Conservation (phyloP, 106 monocot genomes). For the Dendrobium chrysotoxum region DNA sequence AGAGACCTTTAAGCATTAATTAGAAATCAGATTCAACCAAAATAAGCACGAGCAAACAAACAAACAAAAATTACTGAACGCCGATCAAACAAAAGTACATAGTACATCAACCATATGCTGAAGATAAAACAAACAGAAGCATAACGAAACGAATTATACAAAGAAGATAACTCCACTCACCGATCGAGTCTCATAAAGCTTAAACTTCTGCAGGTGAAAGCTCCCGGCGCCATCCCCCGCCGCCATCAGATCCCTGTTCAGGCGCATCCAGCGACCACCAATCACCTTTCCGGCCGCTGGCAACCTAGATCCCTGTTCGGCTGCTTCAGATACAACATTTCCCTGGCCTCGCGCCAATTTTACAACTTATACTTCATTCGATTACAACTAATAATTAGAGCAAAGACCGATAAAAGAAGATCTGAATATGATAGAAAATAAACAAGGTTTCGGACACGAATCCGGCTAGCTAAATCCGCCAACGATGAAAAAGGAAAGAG, state of each 20-base stretch:
- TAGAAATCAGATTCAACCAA: slow-evolving; percentile 6
- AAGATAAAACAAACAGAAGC: slow-evolving; percentile 5
- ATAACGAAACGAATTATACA: slow-evolving; percentile 3
- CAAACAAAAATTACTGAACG: slow-evolving; percentile 2
- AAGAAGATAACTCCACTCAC: slow-evolving; percentile 18
- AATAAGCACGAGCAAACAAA: slow-evolving; percentile 2
- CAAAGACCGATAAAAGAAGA: background rate
- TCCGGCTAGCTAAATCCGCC: background rate
- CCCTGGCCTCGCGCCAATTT: background rate
- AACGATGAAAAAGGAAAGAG: background rate
- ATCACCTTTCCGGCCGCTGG: slow-evolving; percentile 9
- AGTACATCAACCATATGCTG: background rate
- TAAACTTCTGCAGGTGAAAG: slow-evolving; percentile 43
- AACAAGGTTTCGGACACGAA: slow-evolving; percentile 1
- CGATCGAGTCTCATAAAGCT: slow-evolving; percentile 66
- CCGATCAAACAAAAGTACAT: background rate
- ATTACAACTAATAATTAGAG: background rate
- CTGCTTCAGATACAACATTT: slow-evolving; percentile 34
- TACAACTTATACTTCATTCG: background rate
- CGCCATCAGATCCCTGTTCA: slow-evolving; percentile 10
- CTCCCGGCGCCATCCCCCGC: slow-evolving; percentile 11
- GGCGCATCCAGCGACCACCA: slow-evolving; percentile 15
- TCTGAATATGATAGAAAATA: background rate
- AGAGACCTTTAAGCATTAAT: background rate
- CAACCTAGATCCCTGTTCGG: slow-evolving; percentile 22